Conservation (phyloP, 768 basidiomycete genomes). For the Hygrocybe punicea region DNA sequence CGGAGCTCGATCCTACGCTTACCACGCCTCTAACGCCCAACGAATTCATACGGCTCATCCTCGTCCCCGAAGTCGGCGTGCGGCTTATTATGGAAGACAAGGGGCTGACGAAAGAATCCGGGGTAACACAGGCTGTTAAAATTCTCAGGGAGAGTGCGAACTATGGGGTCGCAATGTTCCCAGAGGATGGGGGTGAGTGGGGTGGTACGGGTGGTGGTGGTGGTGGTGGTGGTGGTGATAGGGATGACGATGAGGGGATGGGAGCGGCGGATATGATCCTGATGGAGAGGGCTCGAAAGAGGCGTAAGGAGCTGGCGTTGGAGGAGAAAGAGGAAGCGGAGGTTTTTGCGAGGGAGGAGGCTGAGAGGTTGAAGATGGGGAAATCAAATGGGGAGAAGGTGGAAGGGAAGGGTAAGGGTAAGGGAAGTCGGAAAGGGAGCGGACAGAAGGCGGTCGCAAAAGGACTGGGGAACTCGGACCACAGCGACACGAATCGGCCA, state of each 20-base stretch:
- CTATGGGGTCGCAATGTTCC: conserved; percentile 86
- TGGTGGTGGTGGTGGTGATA: conserved; percentile 17
- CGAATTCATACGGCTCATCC: conserved; percentile 76
- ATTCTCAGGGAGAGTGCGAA: conserved; percentile 72
- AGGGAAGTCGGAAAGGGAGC: neutral
- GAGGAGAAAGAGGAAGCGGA: conserved; percentile 37
- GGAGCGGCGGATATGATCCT: conserved; percentile 50
- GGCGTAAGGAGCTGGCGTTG: conserved; percentile 48
- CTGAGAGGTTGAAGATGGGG: neutral
- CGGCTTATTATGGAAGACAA: conserved; percentile 81
- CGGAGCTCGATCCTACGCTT: conserved; percentile 48
- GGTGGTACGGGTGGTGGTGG: conserved; percentile 25
- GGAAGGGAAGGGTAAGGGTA: neutral
- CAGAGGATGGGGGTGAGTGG: conserved; percentile 50
- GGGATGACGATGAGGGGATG: conserved; percentile 28
- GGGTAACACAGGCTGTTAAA: conserved; percentile 45
- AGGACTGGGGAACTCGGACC: neutral
- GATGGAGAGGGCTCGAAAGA: conserved; percentile 52
- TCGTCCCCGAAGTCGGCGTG: conserved; percentile 87
- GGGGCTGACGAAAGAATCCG: conserved; percentile 38
- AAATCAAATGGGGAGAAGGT: neutral
- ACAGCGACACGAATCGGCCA: neutral
- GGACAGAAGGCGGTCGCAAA: neutral
- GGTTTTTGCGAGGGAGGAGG: neutral
- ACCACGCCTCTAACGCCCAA: conserved; percentile 64